phyloP scores from a whole-genome alignment of 2,329 filamentous ascomycete genomes.

The Penicillium capsulatum region DNA sequence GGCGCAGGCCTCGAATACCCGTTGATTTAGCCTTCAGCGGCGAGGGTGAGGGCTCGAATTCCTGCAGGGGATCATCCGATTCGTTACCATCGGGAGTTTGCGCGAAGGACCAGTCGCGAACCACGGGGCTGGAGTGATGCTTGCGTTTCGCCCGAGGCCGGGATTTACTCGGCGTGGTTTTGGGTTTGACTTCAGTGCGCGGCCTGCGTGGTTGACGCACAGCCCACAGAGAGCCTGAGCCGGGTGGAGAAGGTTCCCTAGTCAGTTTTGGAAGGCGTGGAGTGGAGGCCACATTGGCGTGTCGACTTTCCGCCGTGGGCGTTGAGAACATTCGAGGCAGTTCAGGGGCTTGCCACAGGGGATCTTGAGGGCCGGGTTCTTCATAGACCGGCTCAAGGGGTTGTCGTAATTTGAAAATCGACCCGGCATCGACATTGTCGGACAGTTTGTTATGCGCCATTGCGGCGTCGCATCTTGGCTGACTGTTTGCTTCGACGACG shows the following conservation, averaged over 20 bases:
- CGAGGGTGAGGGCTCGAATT: constrained; percentile 32
- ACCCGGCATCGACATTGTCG: constrained; percentile 1
- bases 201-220: constrained; percentile 25
- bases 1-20: constrained; percentile 18
- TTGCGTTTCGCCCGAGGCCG: constrained; percentile 23
- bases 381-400: constrained; percentile 3
- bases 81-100: constrained; percentile 33
- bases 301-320: constrained; percentile 13
- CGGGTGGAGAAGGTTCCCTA: constrained; percentile 32
- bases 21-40: constrained; percentile 22
- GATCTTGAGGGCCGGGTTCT: constrained; percentile 10
- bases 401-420: constrained; percentile 1
- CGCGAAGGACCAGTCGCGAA: constrained; percentile 38
- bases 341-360: constrained; percentile 22
- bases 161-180: constrained; percentile 18
- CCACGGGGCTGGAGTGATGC: constrained; percentile 27
- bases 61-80: constrained; percentile 43
- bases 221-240: constrained; percentile 38
- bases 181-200: constrained; percentile 22
- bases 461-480: background rate
- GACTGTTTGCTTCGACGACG: background rate
- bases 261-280: constrained; percentile 18
- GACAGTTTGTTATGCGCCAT: background rate
- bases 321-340: constrained; percentile 18
- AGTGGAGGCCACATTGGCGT: constrained; percentile 7